Evolutionary conservation across 148 eudicot genomes (phyloP).

Genomic region (Diospyros lotus): DNA sequence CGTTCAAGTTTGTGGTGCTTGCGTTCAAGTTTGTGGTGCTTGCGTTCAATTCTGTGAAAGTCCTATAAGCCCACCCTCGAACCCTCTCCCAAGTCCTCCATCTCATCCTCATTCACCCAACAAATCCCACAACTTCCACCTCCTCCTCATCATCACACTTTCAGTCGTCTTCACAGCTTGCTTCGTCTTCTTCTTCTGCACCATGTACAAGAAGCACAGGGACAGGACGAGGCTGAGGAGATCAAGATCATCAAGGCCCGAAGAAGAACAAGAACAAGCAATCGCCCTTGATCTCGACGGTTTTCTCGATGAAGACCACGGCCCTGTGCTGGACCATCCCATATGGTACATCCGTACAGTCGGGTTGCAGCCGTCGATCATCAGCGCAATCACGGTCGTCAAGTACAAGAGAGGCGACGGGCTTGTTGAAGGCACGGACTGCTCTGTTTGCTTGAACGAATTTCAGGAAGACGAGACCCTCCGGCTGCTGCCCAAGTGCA

Average conservation of each 20-base stretch:
- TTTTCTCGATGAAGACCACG: conserved; percentile 36
- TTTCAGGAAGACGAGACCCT: conserved; percentile 55
- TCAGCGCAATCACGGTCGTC: conserved; percentile 38
- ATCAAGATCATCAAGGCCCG: neutral
- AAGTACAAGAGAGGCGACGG: conserved; percentile 46
- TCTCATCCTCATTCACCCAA: neutral
- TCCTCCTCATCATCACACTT: conserved; percentile 28
- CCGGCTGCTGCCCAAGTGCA: conserved; percentile 61
- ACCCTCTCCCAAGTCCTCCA: neutral
- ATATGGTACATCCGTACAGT: conserved; percentile 63
- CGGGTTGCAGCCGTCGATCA: conserved; percentile 48
- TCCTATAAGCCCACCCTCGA: neutral
- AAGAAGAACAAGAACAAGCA: conserved; percentile 10
- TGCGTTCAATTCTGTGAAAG: too few relatives aligned
- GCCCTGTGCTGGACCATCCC: conserved; percentile 45
- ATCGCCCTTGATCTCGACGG: too few relatives aligned
- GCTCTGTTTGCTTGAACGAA: conserved; percentile 70
- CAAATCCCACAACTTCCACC: conserved; percentile 22
- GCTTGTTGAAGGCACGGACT: conserved; percentile 47
- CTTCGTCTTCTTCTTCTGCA: conserved; percentile 19
- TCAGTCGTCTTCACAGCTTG: conserved; percentile 19
- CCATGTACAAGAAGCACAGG: conserved; percentile 27
- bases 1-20: too few relatives aligned
- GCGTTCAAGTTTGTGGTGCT: too few relatives aligned
- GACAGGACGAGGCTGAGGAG: neutral